Base-by-base conservation (phyloP, 192 early-diverging fungal species). In the Phycomyces nitens region DNA sequence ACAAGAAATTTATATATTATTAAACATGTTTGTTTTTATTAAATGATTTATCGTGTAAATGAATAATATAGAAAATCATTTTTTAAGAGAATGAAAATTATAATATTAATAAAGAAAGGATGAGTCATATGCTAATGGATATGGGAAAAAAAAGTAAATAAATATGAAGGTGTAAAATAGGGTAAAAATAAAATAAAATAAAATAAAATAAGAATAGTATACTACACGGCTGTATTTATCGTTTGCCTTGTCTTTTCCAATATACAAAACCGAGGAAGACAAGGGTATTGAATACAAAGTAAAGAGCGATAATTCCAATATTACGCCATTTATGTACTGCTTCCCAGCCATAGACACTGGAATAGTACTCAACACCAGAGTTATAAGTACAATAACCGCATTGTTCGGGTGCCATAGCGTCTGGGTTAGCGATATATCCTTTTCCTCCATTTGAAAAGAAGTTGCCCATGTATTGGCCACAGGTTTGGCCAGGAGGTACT, bases 311-410 rank as follows among this genome's bases (percentile, higher is more conserved):
- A 47, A 91, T 86, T 24, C 84, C 83, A 64, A 87, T 69, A 64
- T 91, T 89, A 56, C 84, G 80, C 87, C 87, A 92, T 20, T 80
- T 78, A 64, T 91, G 52, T 20, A 24, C 70, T 53, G 79, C 82
- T 56, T 53, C 57, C 86, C 88, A 84, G 29, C 71, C 74, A 40
- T 87, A 70, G 14, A n/a, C 18, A 3, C 51, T 39, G 0, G 56
- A 21, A 39, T 77, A 87, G 59, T 78, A 89, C 34, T 90, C 80
- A 24, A 86, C 71, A 1, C 85, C 88, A 18, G 56, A 58, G 14
- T 53, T 66, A 58, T 80, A 87, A 5, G 71, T 50, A 56, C 89
- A 92, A 60, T 88, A 92, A 23, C 81, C 63, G 67, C 90, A 92
- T 24, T 65, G 44, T 51, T 61, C 59, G 34, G 59, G 42, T 26